phyloP scores from a whole-genome alignment of 148 eudicot genomes.

The Persicaria maculosa region DNA sequence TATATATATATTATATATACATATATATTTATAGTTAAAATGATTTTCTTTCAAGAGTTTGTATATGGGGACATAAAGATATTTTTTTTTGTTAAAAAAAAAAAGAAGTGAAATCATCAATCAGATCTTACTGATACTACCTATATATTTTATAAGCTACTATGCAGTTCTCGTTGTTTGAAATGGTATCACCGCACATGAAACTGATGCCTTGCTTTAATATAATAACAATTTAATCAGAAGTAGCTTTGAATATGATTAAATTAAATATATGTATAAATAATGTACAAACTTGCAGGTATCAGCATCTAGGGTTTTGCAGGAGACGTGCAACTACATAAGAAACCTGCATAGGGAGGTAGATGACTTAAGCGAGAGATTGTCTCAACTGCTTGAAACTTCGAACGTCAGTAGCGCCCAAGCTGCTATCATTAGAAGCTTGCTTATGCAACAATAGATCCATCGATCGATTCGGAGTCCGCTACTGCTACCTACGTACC shows the following conservation, averaged over 20 bases:
- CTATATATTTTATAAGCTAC: neutral
- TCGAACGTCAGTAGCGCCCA: constrained; percentile 17
- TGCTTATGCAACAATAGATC: constrained; percentile 17
- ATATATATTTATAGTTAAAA: too few relatives aligned
- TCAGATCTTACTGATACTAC: too few relatives aligned
- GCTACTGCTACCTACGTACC: too few relatives aligned
- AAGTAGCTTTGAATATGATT: neutral
- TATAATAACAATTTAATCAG: neutral
- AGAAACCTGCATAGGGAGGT: constrained; percentile 41
- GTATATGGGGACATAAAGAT: too few relatives aligned
- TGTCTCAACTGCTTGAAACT: constrained; percentile 32
- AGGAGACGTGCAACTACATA: constrained; percentile 47
- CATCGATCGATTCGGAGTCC: neutral
- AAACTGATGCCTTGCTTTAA: constrained; percentile 3
- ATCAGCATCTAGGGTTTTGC: constrained; percentile 28
- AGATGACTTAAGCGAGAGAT: constrained; percentile 37
- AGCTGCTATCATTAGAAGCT: constrained; percentile 19
- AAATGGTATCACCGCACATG: constrained; percentile 13
- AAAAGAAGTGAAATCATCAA: too few relatives aligned
- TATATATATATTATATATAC: too few relatives aligned
- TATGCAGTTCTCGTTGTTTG: constrained; percentile 11
- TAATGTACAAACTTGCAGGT: constrained; percentile 18
- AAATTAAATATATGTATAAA: neutral
- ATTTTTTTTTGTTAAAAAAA: too few relatives aligned
- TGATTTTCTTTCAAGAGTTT: too few relatives aligned